These are phyloP conservation scores for Skeletonema costatum DNA, from an alignment of 108 stramenopile species.

Conservation along the genomic window DNA sequence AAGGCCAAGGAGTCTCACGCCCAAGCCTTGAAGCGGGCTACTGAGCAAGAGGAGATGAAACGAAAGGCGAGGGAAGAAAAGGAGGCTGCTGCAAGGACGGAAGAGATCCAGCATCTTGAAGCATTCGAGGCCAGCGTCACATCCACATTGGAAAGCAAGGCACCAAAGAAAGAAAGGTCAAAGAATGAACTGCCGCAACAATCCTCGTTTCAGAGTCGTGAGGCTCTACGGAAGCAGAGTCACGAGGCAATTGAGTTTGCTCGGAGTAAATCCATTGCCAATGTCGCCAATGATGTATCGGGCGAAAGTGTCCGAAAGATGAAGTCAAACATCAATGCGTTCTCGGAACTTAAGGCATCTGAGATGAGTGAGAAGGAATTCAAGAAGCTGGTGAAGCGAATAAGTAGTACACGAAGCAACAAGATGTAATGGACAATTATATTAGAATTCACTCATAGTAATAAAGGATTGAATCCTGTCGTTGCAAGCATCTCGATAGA, in stretches of 20 bases:
- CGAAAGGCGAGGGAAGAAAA: slow-evolving; percentile 22
- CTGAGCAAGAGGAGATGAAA: slow-evolving; percentile 19
- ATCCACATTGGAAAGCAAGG: slow-evolving; percentile 8
- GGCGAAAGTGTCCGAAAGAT: neutral
- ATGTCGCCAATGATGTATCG: neutral
- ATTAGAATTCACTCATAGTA: neutral
- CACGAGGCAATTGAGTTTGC: neutral
- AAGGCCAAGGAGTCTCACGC: slow-evolving; percentile 1
- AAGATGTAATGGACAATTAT: neutral
- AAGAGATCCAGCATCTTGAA: slow-evolving; percentile 14
- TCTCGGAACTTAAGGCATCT: slow-evolving; percentile 15
- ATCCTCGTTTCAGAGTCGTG: neutral
- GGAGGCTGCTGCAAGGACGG: slow-evolving; percentile 9
- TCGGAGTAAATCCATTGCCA: neutral
- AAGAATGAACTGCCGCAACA: neutral
- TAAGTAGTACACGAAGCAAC: neutral
- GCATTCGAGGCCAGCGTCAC: slow-evolving; percentile 3
- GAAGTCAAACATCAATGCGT: slow-evolving; percentile 3
- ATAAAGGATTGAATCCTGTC: slow-evolving; percentile 46
- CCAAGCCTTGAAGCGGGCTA: neutral
- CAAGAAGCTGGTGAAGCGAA: slow-evolving; percentile 23
- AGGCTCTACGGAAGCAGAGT: neutral
- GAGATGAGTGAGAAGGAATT: slow-evolving; percentile 49
- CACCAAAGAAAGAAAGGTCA: neutral
- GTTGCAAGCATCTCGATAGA: slow-evolving; percentile 41